A percentile compares a stretch with the other conserved stretches of the same genome.
These are phyloP conservation scores for Closterium sp. DNA, from an alignment of 139 green algal genomes.

Conservation along the genomic window DNA sequence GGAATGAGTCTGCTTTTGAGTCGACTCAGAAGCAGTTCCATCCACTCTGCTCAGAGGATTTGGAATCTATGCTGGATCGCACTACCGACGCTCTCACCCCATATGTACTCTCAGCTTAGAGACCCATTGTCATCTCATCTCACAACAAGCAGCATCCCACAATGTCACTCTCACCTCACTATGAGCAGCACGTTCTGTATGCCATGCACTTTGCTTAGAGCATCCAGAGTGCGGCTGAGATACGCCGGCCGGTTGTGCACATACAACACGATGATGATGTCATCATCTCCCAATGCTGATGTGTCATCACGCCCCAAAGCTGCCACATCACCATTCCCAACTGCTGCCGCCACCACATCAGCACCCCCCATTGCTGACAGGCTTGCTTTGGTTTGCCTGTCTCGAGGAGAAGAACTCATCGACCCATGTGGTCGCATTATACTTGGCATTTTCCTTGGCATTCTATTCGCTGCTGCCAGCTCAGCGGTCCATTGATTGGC, in stretches of 20 bases:
- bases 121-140: no score
- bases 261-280: slow-evolving; percentile 34
- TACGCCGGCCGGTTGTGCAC: slow-evolving; percentile 48
- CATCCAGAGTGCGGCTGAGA: slow-evolving; percentile 9
- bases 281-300: not conserved
- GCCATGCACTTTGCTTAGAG: slow-evolving; percentile 26
- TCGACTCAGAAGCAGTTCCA: no score
- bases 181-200: slow-evolving; percentile 44
- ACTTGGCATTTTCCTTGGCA: not conserved
- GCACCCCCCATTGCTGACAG: not conserved
- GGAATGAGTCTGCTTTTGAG: no score
- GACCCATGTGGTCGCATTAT: no score
- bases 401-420: not conserved
- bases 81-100: no score
- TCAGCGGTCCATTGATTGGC: not conserved
- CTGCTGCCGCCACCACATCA: not conserved
- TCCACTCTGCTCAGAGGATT: no score
- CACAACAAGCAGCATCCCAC: no score
- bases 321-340: no score
- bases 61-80: no score
- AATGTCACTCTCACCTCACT: slow-evolving; percentile 14
- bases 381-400: not conserved
- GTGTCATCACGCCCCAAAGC: no score
- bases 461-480: not conserved
- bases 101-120: no score